Percentiles rank a stretch among this genome's conserved stretches.
phyloP scores from a whole-genome alignment of 495 filamentous ascomycete species.

The Penicillium taxi region DNA sequence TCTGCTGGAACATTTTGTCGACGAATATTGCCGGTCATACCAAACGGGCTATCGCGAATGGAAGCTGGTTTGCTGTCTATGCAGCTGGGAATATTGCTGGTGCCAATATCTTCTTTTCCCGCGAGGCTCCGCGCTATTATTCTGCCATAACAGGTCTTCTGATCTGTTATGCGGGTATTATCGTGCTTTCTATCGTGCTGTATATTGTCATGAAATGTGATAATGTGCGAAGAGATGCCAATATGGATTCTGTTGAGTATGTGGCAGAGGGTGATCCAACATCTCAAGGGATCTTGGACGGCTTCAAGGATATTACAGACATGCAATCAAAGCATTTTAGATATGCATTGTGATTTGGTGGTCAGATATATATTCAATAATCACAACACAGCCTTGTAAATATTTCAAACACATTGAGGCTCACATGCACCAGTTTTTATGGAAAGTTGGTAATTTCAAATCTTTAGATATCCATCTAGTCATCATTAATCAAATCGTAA shows the following conservation, averaged over 20 bases:
- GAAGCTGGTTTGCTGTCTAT: slow-evolving; percentile 31
- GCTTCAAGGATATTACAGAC: slow-evolving; percentile 43
- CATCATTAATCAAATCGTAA: too few relatives aligned
- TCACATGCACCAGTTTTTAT: not conserved
- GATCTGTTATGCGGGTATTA: slow-evolving; percentile 29
- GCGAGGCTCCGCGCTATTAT: slow-evolving; percentile 30
- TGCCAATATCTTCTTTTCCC: slow-evolving; percentile 38
- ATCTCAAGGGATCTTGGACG: slow-evolving; percentile 27
- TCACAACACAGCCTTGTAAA: too few relatives aligned
- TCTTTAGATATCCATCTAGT: too few relatives aligned
- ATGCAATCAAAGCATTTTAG: slow-evolving; percentile 38
- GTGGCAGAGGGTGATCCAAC: slow-evolving; percentile 9
- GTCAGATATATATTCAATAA: too few relatives aligned
- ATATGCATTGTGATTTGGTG: slow-evolving; percentile 28
- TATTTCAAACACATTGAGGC: slow-evolving; percentile 3
- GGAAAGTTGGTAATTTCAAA: too few relatives aligned
- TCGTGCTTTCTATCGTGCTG: slow-evolving; percentile 16
- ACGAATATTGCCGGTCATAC: slow-evolving; percentile 60
- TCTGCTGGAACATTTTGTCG: slow-evolving; percentile 47
- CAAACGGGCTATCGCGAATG: slow-evolving; percentile 48
- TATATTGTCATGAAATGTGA: slow-evolving; percentile 25
- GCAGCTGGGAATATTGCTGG: slow-evolving; percentile 34
- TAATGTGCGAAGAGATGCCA: slow-evolving; percentile 19
- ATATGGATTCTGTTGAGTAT: slow-evolving; percentile 9
- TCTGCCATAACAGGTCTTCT: slow-evolving; percentile 28